Conservation (phyloP, 1,139 yeast species). For the Suhomyces coccinellae region DNA sequence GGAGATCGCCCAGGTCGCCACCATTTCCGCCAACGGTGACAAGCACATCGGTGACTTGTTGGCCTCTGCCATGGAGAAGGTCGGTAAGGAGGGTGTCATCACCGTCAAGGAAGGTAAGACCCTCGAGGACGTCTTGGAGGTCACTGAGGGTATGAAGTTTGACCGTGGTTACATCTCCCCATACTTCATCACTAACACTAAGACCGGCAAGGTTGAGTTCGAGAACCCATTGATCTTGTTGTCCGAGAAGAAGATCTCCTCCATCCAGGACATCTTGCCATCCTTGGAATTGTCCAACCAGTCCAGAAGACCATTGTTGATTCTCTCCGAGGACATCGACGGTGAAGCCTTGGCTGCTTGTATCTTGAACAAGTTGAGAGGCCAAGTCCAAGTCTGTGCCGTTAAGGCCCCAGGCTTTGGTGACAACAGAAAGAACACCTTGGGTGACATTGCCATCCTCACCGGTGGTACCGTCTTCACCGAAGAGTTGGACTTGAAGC, state of each 20-base stretch:
- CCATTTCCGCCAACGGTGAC: conserved; percentile 98
- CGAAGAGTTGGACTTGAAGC: conserved; percentile 96
- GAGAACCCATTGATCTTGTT: conserved; percentile 90
- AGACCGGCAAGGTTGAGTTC: conserved; percentile 95
- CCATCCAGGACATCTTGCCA: conserved; percentile 91
- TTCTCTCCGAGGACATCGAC: conserved; percentile 95
- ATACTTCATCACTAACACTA: conserved; percentile 94
- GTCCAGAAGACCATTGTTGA: conserved; percentile 90
- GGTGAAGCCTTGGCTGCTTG: conserved; percentile 99
- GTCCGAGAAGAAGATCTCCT: conserved; percentile 92
- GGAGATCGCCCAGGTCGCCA: conserved; percentile 98
- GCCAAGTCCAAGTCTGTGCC: conserved; percentile 98
- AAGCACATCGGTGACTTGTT: conserved; percentile 88
- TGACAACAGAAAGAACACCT: conserved; percentile 97
- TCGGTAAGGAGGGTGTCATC: conserved; percentile 98
- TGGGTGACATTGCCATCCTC: conserved; percentile 95
- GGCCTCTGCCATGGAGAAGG: conserved; percentile 99
- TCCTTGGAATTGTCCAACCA: conserved; percentile 94
- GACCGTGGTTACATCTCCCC: conserved; percentile 99
- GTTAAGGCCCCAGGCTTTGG: conserved; percentile 99
- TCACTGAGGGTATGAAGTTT: conserved; percentile 98
- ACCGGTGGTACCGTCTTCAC: conserved; percentile 99
- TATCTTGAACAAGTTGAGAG: conserved; percentile 96
- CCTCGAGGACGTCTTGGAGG: conserved; percentile 93
- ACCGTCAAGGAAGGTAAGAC: conserved; percentile 98